Evolutionary conservation across 2,329 filamentous ascomycete species (phyloP).

Genomic region (Ascochyta rabiei): DNA sequence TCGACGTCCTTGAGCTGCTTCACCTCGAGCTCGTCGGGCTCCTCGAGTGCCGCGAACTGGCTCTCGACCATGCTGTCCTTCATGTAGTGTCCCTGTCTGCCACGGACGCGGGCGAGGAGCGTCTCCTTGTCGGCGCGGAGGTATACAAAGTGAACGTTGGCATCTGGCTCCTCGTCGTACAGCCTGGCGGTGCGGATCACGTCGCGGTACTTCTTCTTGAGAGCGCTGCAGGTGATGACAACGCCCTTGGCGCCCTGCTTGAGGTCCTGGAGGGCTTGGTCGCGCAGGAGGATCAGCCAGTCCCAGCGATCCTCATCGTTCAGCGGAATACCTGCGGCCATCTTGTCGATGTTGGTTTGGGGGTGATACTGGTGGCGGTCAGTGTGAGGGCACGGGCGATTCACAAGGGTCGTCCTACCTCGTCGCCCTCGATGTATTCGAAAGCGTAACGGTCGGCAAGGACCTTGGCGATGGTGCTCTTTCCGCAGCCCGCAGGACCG

Average conservation of each 20-base stretch:
- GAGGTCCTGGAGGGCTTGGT: constrained; percentile 50
- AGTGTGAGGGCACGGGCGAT: not conserved
- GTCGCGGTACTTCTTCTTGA: constrained; percentile 97
- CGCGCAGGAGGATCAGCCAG: constrained; percentile 71
- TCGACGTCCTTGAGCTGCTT: constrained; percentile 53
- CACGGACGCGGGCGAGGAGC: constrained; percentile 75
- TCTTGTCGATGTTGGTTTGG: constrained; percentile 71
- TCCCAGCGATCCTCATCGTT: constrained; percentile 97
- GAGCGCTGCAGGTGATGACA: constrained; percentile 93
- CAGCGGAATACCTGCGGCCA: constrained; percentile 81
- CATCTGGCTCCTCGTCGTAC: constrained; percentile 52
- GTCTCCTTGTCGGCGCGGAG: constrained; percentile 78
- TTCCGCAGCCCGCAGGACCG: constrained; percentile 61
- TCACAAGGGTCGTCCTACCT: constrained; percentile 43
- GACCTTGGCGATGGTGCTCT: constrained; percentile 58
- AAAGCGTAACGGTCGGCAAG: constrained; percentile 52
- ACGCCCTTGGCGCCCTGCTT: constrained; percentile 61
- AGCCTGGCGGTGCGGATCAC: constrained; percentile 58
- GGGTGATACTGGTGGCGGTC: constrained; percentile 54
- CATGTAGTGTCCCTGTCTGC: constrained; percentile 89
- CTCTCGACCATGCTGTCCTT: constrained; percentile 93
- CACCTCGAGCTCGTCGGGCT: constrained; percentile 71
- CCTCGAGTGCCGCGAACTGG: constrained; percentile 87
- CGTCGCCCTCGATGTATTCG: constrained; percentile 59
- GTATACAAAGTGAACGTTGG: constrained; percentile 84